Evolutionary conservation across 768 basidiomycete genomes (phyloP), one percentile per base, ranked within the genome.

Genomic region (Pulveroboletus frians): DNA sequence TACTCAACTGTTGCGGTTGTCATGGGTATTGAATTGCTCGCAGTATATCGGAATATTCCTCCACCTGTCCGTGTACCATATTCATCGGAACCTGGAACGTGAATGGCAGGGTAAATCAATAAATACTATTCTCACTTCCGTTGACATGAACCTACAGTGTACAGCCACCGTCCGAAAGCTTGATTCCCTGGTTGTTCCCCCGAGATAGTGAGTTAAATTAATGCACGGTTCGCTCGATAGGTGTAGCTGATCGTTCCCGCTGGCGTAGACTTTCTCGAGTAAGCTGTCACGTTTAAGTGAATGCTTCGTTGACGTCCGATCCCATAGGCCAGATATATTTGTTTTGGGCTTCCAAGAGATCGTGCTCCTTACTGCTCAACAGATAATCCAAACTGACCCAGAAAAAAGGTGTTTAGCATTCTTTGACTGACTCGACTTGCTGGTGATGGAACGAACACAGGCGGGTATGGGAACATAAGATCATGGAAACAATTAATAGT

Each of bases 31-130:
- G 32, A 61, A 14, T 29, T 26, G 9, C 39, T 10, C 50, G 38
- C 46, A 92, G 93, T 42, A 58, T 85, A 34, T 62, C 76, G 3
- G 96, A 99, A 64, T 99, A 94, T 69, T 94, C 94, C 0, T 79
- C 83, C 2, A 78, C 80, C 7, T 81, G 78, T 48, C 67, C 76
- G n/a, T 82, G 85, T 48, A 79, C 76, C 2, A 76, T 97, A 34
- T 94, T 94, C 60, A 75, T 79, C 30, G 95, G 96, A 2, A 96
- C 94, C 2, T 99, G 92, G 92, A 98, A 99, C 68, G 69, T 99
- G 51, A 96, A 95, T 60, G 96, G 93, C 40, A 76, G 81, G 68
- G 92, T 92, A 61, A 53, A 76, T 65, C 9, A 36, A 40, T 44
- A 26, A 31, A 46, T n/a, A 0, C 3, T 39, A 11, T 47, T 51